phyloP scores from a whole-genome alignment of 2,329 filamentous ascomycete genomes.

The Fusarium brevicatenulatum region DNA sequence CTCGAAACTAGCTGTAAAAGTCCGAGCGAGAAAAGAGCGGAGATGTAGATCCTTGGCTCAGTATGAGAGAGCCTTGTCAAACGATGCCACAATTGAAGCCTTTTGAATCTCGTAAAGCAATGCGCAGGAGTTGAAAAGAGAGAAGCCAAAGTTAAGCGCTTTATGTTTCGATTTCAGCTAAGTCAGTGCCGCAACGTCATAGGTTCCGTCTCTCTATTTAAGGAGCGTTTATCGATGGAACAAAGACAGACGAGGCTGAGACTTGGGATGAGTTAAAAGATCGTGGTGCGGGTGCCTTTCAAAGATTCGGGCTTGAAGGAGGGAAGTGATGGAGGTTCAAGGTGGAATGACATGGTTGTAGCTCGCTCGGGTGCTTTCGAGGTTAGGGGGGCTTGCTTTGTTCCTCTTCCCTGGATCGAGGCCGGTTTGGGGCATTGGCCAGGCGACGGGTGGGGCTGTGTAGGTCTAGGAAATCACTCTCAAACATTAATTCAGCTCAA shows the following conservation, averaged over 20 bases:
- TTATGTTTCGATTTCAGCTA: conserved; percentile 39
- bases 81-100: not conserved
- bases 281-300: conserved; percentile 20
- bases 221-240: conserved; percentile 24
- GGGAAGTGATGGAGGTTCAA: conserved; percentile 41
- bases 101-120: not conserved
- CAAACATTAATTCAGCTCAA: not conserved
- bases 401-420: conserved; percentile 35
- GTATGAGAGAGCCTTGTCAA: not conserved
- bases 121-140: conserved; percentile 3
- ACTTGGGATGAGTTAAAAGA: conserved; percentile 16
- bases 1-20: conserved; percentile 20
- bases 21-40: conserved; percentile 27
- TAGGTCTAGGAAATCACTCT: not conserved
- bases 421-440: conserved; percentile 44
- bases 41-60: conserved; percentile 16
- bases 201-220: conserved; percentile 11
- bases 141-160: conserved; percentile 22
- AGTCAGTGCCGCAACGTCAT: conserved; percentile 43
- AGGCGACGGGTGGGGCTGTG: conserved; percentile 45
- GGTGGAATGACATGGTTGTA: conserved; percentile 44
- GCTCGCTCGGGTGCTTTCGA: conserved; percentile 23
- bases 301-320: conserved; percentile 37
- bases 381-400: conserved; percentile 37
- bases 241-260: conserved; percentile 28